Conservation (phyloP, 2,329 filamentous ascomycete species). For the Aureobasidium sp. region DNA sequence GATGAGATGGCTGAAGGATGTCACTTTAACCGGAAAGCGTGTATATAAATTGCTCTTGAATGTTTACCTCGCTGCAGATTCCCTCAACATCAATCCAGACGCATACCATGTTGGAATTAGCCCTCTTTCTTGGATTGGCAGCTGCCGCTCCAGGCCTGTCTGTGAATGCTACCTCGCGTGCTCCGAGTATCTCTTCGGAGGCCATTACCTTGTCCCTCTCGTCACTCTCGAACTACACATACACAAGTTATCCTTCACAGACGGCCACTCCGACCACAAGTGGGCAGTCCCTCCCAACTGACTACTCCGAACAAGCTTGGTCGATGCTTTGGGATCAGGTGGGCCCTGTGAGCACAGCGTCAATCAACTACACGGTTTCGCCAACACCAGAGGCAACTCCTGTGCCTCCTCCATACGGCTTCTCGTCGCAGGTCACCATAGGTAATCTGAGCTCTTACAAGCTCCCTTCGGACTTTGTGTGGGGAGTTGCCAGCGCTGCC, state of each 20-base stretch:
- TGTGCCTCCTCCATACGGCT: slow-evolving; percentile 9
- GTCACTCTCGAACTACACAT: slow-evolving; percentile 4
- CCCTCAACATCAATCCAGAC: background rate
- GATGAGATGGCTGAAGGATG: background rate
- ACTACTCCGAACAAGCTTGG: slow-evolving; percentile 14
- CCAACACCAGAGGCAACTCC: slow-evolving; percentile 29
- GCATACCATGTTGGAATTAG: background rate
- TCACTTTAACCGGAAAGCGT: background rate
- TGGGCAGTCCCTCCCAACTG: background rate
- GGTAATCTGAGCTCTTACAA: slow-evolving; percentile 15
- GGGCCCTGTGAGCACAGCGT: slow-evolving; percentile 22
- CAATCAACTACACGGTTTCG: slow-evolving; percentile 24
- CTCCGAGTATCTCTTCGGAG: background rate
- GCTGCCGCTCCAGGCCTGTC: background rate
- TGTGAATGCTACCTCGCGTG: background rate
- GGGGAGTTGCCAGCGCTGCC: slow-evolving; percentile 31
- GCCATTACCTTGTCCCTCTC: slow-evolving; percentile 6
- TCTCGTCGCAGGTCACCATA: slow-evolving; percentile 3
- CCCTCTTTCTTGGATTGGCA: slow-evolving; percentile 1
- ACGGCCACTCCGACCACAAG: background rate
- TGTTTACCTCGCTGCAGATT: background rate
- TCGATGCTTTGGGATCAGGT: slow-evolving; percentile 25
- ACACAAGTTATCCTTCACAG: slow-evolving; percentile 8
- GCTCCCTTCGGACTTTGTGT: slow-evolving; percentile 34
- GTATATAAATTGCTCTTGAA: background rate